These are phyloP conservation scores for Fusarium verrucosum DNA, from an alignment of 2,329 filamentous ascomycete genomes.

Conservation along the genomic window DNA sequence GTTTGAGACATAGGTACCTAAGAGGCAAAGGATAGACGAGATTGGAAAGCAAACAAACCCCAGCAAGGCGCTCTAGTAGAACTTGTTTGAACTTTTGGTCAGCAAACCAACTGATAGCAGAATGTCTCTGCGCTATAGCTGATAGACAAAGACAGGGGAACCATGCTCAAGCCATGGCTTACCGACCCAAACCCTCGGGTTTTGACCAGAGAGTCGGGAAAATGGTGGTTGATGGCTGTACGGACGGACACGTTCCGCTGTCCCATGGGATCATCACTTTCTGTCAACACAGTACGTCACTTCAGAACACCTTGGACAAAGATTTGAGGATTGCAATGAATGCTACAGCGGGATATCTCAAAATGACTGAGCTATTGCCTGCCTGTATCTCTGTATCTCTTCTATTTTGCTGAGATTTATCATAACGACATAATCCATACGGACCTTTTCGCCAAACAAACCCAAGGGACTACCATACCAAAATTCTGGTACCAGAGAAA, in stretches of 20 bases:
- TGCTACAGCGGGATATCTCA: neutral
- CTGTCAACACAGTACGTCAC: neutral
- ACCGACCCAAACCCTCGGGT: conserved; percentile 50
- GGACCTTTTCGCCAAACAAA: conserved; percentile 3
- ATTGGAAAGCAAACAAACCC: neutral
- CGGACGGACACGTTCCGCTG: neutral
- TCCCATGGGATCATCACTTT: neutral
- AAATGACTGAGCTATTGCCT: neutral
- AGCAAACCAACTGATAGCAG: neutral
- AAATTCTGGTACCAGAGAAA: conserved; percentile 3
- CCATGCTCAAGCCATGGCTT: conserved; percentile 47
- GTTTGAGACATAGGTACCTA: conserved; percentile 4
- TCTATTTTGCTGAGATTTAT: conserved; percentile 18
- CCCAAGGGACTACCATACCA: conserved; percentile 3
- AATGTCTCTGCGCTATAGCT: conserved; percentile 15
- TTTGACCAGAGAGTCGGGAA: conserved; percentile 47
- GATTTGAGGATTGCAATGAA: neutral
- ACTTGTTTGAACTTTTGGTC: neutral
- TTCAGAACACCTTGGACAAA: neutral
- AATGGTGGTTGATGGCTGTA: conserved; percentile 37
- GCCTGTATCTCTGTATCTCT: neutral
- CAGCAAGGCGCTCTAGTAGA: neutral
- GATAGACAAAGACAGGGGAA: conserved; percentile 43
- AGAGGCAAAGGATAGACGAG: neutral
- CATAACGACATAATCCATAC: conserved; percentile 25